Evolutionary conservation across 106 monocot species (phyloP), one percentile per base, ranked within the genome.

Genomic region (Acanthochlamys bracteata): DNA sequence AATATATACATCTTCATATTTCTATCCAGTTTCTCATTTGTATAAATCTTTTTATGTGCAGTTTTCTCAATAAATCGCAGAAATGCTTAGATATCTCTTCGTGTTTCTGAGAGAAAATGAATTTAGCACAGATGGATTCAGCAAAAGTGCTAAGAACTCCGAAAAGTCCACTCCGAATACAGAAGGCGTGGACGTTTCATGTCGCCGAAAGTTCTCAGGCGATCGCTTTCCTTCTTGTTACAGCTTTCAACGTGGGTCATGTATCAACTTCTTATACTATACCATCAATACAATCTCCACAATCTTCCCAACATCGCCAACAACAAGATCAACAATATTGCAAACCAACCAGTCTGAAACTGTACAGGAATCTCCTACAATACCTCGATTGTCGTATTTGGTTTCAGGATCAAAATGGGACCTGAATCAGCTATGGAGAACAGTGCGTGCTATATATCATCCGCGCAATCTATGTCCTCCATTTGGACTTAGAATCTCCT

Each of bases 401-500:
- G 63, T 84, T 11, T 84, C 84, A n/a, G 84, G 84, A 10, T 84
- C 84, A 0, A 80, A 80, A 60, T 77, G 80, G 22, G 84, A 84
- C 59, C 39, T 84, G 20, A 76, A 84, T 17, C 52, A 63, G 33
- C 63, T 84, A 20, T 84, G 84, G 84, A 70, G 84, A 23, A 67
- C 74, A 4, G 51, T 84, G 43, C 69, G 58, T 39, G 84, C 80
- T 7, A 39, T 84, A 52, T 84, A 84, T 58, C 84, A 84, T 42
- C 84, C 84, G 0, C 70, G 67, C 6, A 84, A 84, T 51, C 20
- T 84, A 84, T 25, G 64, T 84, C 10, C 63, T 84, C 7, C 84
- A 84, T 65, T 59, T 84, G 45, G 84, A 84, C 53, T 47, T 63
- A 53, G 74, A 80, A 55, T 80, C 84, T 1, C 74, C 73, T 13